Base-by-base conservation (phyloP, 768 basidiomycete genomes). In the Russula griseocarnosa region DNA sequence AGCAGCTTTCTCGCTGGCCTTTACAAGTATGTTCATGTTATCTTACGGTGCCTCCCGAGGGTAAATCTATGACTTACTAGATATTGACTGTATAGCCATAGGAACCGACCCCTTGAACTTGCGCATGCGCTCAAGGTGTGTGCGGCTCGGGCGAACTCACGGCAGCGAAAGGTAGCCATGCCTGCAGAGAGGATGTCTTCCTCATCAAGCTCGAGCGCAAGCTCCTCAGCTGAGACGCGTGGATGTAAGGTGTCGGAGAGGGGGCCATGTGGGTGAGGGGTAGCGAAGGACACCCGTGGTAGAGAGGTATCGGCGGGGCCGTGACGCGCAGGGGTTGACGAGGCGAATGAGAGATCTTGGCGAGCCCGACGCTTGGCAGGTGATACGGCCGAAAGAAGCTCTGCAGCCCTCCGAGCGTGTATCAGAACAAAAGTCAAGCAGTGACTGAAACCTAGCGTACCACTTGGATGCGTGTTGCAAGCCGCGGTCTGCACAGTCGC, bases 1-100 rank as follows among this genome's bases (percentile, higher is more conserved):
- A 1, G 91, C 86, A 68, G 84, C 85, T 71, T 88, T 88, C 77
- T 98, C 95, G 62, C 85, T 85, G 14, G 87, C 86, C 94, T 96
- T 96, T 30, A 54, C 65, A 54, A n/a, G n/a, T n/a, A 32, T 22
- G 60, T 28, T 47, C 40, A 53, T 60, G 55, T 55, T 42, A 60
- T 59, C 44, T 50, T 60, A 58, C 65, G 18, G 50, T 61, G 55
- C 40, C 50, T 62, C 40, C 44, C 24, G 10, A 54, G 26, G 44
- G n/a, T 16, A 50, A 10, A 53, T 57, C 8, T 40, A 36, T 40
- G 18, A 80, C 88, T 79, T 73, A 97, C 97, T 73, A 99, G 78
- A 73, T 88, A 98, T 66, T 83, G 83, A 69, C 90, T 83, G 73
- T 99, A 98, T 22, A 86, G 73, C 52, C 82, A 80, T 66, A 98